Evolutionary conservation across 768 basidiomycete genomes (phyloP), one percentile per base, ranked within the genome.

Genomic region (Trametes coccinea): DNA sequence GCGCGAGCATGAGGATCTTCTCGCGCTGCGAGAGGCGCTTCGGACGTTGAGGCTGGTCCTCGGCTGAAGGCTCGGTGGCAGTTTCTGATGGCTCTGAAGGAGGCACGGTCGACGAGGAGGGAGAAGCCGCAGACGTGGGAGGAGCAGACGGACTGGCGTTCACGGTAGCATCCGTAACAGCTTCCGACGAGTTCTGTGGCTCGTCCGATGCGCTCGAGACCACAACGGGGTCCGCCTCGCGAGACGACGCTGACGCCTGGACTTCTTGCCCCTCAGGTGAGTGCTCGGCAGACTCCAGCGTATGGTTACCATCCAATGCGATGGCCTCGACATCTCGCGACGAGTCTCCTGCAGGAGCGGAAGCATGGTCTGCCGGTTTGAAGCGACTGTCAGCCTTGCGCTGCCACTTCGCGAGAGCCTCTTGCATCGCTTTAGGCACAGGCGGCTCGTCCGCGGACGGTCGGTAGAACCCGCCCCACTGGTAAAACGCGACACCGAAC

Each of bases 1-100:
- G 69, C 22, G 70, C 70, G n/a, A 56, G 59, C 33, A 47, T 60
- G 13, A 69, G 67, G n/a, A 70, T 66, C 29, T 63, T 62, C 60
- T 67, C 56, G 39, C 64, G 64, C 31, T 53, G 51, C 9, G 66
- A 61, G 16, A 62, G 55, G 14, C 51, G 53, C 10, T 17, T 11
- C 34, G 52, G 31, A 16, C 33, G 45, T 17, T 33, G 13, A 1
- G 53, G 53, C 40, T 16, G 16, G 6, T 37, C 2, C 2, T 39
- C 10, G 14, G 27, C 29, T 5, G 13, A 5, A 33, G 48, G 30
- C 14, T 17, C 8, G 7, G 9, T 29, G 30, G 30, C 30, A 8
- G 48, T 14, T 14, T 33, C 30, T 14, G 48, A 49, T 9, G 48
- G 27, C 48, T 49, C 48, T 11, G 30, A 11, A n/a, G 48, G 11